Evolutionary conservation across 495 filamentous ascomycete species (phyloP).

Genomic region (Tuber indicum): DNA sequence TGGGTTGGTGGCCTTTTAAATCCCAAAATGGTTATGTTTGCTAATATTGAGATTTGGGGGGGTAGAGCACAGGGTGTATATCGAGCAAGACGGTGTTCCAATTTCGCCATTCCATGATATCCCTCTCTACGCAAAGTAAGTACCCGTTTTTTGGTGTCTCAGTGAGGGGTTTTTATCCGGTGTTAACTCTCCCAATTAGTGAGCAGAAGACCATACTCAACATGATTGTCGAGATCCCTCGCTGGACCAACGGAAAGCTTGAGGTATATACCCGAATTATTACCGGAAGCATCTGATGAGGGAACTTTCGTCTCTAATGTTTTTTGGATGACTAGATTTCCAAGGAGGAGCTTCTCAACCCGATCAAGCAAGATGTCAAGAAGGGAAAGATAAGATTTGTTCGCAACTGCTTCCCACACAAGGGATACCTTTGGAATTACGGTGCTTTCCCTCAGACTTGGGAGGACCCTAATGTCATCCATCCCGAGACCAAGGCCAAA

Average conservation of each 20-base stretch:
- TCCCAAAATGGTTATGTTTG: background rate
- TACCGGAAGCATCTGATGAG: slow-evolving; percentile 9
- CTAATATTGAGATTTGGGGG: background rate
- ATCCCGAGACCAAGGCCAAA: slow-evolving; percentile 99
- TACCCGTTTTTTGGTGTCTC: slow-evolving; percentile 38
- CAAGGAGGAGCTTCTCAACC: slow-evolving; percentile 94
- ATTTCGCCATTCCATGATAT: slow-evolving; percentile 98
- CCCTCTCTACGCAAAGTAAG: slow-evolving; percentile 82
- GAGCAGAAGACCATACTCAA: slow-evolving; percentile 84
- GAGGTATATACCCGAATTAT: slow-evolving; percentile 58
- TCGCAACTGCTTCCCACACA: slow-evolving; percentile 99
- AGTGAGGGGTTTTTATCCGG: background rate
- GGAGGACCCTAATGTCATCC: slow-evolving; percentile 92
- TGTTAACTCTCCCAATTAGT: slow-evolving; percentile 13
- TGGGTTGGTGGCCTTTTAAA: slow-evolving; percentile 43
- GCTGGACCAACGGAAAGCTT: slow-evolving; percentile 99
- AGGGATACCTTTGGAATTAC: slow-evolving; percentile 99
- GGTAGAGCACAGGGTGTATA: slow-evolving; percentile 84
- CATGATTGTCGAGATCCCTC: slow-evolving; percentile 98
- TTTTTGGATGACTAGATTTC: slow-evolving; percentile 55
- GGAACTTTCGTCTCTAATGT: background rate
- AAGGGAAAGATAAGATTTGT: slow-evolving; percentile 94
- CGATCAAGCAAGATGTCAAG: slow-evolving; percentile 89
- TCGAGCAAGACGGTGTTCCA: slow-evolving; percentile 93
- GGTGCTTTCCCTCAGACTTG: slow-evolving; percentile 99